A percentile compares a stretch with the other conserved stretches of the same genome.
phyloP scores from a whole-genome alignment of 371 early-diverging fungal species.

The Apophysomyces ossiformis region DNA sequence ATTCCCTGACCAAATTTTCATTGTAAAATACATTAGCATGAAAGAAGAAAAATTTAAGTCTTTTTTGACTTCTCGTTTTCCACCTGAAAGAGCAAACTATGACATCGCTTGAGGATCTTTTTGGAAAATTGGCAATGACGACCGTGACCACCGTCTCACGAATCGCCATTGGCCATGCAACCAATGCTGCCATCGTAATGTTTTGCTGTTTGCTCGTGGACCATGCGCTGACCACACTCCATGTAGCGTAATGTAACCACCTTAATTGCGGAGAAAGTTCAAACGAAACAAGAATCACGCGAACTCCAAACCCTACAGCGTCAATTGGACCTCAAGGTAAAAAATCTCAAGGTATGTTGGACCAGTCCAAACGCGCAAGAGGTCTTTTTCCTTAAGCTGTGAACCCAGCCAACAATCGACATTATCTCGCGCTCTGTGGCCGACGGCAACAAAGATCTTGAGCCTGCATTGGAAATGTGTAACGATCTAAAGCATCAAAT shows the following conservation, averaged over 20 bases:
- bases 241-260: slow-evolving; percentile 59
- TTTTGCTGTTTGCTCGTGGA: neutral
- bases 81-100: slow-evolving; percentile 10
- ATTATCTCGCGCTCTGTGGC: slow-evolving; percentile 68
- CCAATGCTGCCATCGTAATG: slow-evolving; percentile 64
- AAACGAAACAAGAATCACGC: slow-evolving; percentile 35
- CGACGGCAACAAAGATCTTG: slow-evolving; percentile 66
- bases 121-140: slow-evolving; percentile 69
- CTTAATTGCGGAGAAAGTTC: slow-evolving; percentile 49
- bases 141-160: slow-evolving; percentile 76
- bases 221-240: neutral
- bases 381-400: slow-evolving; percentile 16
- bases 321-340: slow-evolving; percentile 49
- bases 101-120: slow-evolving; percentile 62
- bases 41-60: too few species aligned
- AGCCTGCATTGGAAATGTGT: slow-evolving; percentile 67
- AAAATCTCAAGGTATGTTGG: slow-evolving; percentile 48
- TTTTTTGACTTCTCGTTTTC: too few species aligned
- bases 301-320: slow-evolving; percentile 42
- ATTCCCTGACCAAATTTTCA: too few species aligned
- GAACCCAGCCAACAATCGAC: slow-evolving; percentile 70
- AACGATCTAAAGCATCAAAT: slow-evolving; percentile 61
- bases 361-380: slow-evolving; percentile 12
- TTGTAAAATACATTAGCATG: too few species aligned
- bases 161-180: slow-evolving; percentile 74